Evolutionary conservation across 164 flowering plant genomes (phyloP).

Genomic region (Vitis riparia): DNA sequence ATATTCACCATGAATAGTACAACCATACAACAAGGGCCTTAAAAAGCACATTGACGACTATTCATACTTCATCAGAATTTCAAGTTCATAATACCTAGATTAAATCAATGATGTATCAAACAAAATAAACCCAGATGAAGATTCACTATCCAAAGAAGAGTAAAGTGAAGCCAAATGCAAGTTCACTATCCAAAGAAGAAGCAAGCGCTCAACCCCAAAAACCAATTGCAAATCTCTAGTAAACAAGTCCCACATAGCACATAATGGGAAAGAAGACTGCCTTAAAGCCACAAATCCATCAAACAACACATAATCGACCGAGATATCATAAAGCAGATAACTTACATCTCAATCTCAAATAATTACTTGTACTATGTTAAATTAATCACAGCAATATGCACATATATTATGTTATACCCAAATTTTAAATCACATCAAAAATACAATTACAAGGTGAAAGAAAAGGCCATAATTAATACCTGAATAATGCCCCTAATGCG

Average conservation of each 20-base stretch:
- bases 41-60: no score
- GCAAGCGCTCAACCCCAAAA: not conserved
- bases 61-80: not conserved
- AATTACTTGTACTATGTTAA: no score
- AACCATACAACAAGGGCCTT: not conserved
- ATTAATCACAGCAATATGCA: no score
- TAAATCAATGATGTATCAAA: not conserved
- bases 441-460: no score
- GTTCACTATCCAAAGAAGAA: not conserved
- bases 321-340: no score
- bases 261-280: no score
- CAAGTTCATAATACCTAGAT: not conserved
- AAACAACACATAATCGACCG: no score
- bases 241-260: not conserved
- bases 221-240: not conserved
- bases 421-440: no score
- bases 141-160: not conserved
- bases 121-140: not conserved
- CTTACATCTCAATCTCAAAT: no score
- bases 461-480: slow-evolving; percentile 22
- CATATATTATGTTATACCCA: no score
- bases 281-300: no score
- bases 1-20: not conserved
- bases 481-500: slow-evolving; percentile 61
- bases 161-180: not conserved